These are phyloP conservation scores for Acanthamoeba rhysodes DNA, from an alignment of 208 protist species.

Conservation along the genomic window DNA sequence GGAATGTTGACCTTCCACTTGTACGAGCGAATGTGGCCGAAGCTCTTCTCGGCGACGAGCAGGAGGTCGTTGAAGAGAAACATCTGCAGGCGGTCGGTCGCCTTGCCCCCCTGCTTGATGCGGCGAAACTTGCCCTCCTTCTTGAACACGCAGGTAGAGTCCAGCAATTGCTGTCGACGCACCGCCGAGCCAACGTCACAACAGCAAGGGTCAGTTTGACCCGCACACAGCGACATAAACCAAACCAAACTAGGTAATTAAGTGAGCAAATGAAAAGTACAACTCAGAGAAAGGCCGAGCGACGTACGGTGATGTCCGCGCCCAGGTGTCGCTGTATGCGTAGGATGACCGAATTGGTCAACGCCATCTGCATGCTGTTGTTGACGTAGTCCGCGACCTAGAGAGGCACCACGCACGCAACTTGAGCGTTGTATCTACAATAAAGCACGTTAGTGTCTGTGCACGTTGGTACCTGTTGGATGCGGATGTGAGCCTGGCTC, in stretches of 20 bases:
- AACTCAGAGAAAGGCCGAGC: too few relatives aligned
- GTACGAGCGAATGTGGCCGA: slow-evolving; percentile 52
- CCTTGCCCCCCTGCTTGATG: slow-evolving; percentile 6
- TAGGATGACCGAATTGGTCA: slow-evolving; percentile 46
- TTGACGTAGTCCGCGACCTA: slow-evolving; percentile 55
- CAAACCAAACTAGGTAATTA: too few relatives aligned
- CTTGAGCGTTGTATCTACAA: too few relatives aligned
- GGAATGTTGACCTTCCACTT: slow-evolving; percentile 64
- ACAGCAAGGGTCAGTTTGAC: too few relatives aligned
- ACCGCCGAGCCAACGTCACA: too few relatives aligned
- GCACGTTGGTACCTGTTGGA: not conserved
- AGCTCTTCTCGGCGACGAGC: slow-evolving; percentile 42
- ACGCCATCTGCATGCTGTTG: slow-evolving; percentile 62
- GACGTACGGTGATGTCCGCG: slow-evolving; percentile 2
- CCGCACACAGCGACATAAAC: not conserved
- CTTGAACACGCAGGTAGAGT: slow-evolving; percentile 5
- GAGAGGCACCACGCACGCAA: not conserved
- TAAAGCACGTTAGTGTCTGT: too few relatives aligned
- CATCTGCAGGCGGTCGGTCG: slow-evolving; percentile 47
- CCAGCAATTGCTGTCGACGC: slow-evolving; percentile 2
- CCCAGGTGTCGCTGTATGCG: slow-evolving; percentile 47
- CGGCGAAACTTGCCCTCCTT: slow-evolving; percentile 56
- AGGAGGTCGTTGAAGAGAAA: slow-evolving; percentile 71
- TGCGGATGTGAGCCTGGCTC: not conserved
- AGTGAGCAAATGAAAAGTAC: too few relatives aligned